Evolutionary conservation across 768 basidiomycete genomes (phyloP), one percentile per base, ranked within the genome.

Genomic region (Agrocybe pediades): DNA sequence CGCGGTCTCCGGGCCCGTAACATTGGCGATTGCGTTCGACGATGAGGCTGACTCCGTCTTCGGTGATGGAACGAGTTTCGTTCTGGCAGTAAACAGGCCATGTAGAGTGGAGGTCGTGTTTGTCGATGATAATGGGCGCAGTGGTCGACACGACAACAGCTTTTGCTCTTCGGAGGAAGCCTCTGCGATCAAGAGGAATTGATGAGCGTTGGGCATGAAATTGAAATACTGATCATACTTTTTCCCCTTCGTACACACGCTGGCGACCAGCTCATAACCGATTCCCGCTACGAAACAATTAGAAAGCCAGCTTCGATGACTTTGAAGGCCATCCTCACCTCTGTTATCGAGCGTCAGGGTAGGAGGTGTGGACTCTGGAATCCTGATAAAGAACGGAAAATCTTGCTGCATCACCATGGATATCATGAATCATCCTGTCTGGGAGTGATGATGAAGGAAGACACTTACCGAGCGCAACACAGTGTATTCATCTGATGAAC

Each of bases 281-380:
- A 98, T 88, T 3, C 92, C 92, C 54, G 88, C 88, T 90, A 57
- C 19, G 49, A 20, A 44, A 19, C n/a, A 33, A 49, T 51, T 25
- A 26, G 51, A 9, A 24, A n/a, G 27, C 39, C 41, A 42, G 36
- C 30, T 8, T 3, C 17, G 17, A 17, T 1, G 15, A 20, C 11
- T 11, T 7, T 5, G 17, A 42, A 19, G 17, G 6, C 8, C 49
- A 16, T 40, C 58, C 80, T 58, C 51, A 85, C 89, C 88, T 63
- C 82, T 82, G 66, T 82, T 86, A 51, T 92, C 89, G 53, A 97
- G 76, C 4, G 88, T 83, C 53, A 94, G 83, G 39, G 82, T 90
- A 15, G 95, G 92, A 2, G 95, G 95, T 54, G 94, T 87, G 9
- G 90, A 89, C 68, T 96, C 93, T 0, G 95, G 95, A 63, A 98